Evolutionary conservation across 208 protist species (phyloP).

Genomic region (Trypanosoma cruzi): DNA sequence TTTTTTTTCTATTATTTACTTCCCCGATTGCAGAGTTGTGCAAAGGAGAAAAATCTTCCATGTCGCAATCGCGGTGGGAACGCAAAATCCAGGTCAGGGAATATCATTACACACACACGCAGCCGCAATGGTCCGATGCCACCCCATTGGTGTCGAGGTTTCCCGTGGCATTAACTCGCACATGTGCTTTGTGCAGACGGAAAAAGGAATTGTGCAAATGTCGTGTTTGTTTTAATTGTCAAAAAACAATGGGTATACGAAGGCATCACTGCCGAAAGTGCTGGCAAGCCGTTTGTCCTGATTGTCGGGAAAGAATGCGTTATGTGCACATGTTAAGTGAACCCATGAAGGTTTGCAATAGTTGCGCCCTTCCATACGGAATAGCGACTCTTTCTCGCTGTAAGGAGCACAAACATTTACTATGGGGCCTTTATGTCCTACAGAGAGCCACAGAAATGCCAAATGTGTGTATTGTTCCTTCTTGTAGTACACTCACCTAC

Average conservation of each 20-base stretch:
- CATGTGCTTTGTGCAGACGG: slow-evolving; percentile 51
- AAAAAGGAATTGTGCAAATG: slow-evolving; percentile 59
- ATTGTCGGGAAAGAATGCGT: slow-evolving; percentile 51
- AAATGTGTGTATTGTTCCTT: slow-evolving; percentile 48
- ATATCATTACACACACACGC: slow-evolving; percentile 24
- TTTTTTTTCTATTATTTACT: background rate
- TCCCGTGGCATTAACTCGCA: slow-evolving; percentile 33
- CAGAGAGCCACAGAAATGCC: slow-evolving; percentile 59
- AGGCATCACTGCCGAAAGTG: slow-evolving; percentile 83
- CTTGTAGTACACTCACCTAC: slow-evolving; percentile 57
- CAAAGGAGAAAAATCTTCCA: background rate
- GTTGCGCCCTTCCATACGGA: slow-evolving; percentile 60
- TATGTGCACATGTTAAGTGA: slow-evolving; percentile 56
- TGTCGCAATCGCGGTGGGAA: slow-evolving; percentile 16
- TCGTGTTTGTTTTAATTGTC: slow-evolving; percentile 46
- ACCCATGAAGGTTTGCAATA: slow-evolving; percentile 54
- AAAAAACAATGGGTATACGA: slow-evolving; percentile 17
- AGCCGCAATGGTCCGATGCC: slow-evolving; percentile 46
- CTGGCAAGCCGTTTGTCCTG: slow-evolving; percentile 54
- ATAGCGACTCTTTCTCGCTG: slow-evolving; percentile 43
- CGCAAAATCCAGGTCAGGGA: slow-evolving; percentile 11
- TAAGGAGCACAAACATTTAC: slow-evolving; percentile 36
- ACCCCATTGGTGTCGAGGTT: slow-evolving; percentile 31
- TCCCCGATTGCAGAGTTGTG: background rate
- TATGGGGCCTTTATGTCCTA: slow-evolving; percentile 78